Percentiles rank a stretch among this genome's conserved stretches.
Evolutionary conservation across 2,329 filamentous ascomycete genomes (phyloP).

Genomic region (Penicillium glabrum): DNA sequence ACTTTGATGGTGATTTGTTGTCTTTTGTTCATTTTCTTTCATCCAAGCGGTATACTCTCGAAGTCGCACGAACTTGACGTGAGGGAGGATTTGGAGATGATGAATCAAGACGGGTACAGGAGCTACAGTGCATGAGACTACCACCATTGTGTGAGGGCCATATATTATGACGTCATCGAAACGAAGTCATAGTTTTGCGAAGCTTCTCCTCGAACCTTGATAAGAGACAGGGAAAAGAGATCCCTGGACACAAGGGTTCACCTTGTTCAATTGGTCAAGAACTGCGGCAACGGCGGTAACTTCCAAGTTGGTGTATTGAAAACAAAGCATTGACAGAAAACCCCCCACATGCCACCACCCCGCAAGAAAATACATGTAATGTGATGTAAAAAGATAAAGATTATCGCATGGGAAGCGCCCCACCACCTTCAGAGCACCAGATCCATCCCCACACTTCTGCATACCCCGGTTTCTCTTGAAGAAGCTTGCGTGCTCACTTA

Average conservation of each 20-base stretch:
- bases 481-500: background rate
- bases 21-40: constrained; percentile 11
- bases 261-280: too few species aligned
- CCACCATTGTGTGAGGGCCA: background rate
- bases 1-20: constrained; percentile 15
- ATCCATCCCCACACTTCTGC: background rate
- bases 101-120: background rate
- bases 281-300: background rate
- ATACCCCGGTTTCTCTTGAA: background rate
- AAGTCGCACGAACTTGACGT: background rate
- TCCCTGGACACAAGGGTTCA: too few species aligned
- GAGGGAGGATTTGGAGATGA: constrained; percentile 14
- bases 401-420: background rate
- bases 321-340: background rate
- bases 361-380: background rate
- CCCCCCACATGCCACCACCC: background rate
- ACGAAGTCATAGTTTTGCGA: background rate
- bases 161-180: background rate
- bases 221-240: background rate
- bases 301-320: background rate
- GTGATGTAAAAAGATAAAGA: background rate
- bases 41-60: constrained; percentile 14
- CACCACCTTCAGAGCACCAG: background rate
- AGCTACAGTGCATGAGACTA: background rate
- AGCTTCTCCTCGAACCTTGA: background rate